Percentiles rank a stretch among this genome's conserved stretches.
Evolutionary conservation across 2,329 filamentous ascomycete genomes (phyloP).

Genomic region (Rhynchosporium secalis): DNA sequence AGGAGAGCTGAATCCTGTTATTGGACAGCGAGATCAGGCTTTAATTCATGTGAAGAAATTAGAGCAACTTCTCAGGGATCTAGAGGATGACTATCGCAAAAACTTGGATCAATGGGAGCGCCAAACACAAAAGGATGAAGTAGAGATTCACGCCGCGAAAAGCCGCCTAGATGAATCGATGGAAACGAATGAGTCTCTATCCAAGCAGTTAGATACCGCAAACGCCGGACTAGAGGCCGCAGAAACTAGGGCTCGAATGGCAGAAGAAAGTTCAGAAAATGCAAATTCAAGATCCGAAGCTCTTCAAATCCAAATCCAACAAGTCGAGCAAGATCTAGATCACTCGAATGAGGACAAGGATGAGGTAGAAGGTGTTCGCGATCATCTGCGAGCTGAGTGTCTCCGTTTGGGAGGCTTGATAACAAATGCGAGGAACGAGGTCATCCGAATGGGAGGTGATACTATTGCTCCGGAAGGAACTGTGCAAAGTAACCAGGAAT

Average conservation of each 20-base stretch:
- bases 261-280: background rate
- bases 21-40: conserved; percentile 8
- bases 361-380: background rate
- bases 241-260: background rate
- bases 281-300: conserved; percentile 1
- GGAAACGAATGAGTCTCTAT: background rate
- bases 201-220: background rate
- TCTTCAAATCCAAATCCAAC: background rate
- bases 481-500: background rate
- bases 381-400: background rate
- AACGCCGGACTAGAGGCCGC: background rate
- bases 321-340: conserved; percentile 1
- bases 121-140: conserved; percentile 11
- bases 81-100: conserved; percentile 12
- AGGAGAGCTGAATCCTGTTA: background rate
- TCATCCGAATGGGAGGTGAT: background rate
- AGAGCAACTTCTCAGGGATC: conserved; percentile 4
- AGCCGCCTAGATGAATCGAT: background rate
- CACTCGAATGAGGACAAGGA: background rate
- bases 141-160: background rate
- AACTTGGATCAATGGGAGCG: conserved; percentile 14
- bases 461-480: conserved; percentile 1
- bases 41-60: background rate
- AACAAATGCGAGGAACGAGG: background rate
- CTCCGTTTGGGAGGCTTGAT: background rate